A percentile compares a stretch with the other conserved stretches of the same genome.
Conservation (phyloP, 352 stramenopile genomes). For the Hyaloperonospora brassicae region DNA sequence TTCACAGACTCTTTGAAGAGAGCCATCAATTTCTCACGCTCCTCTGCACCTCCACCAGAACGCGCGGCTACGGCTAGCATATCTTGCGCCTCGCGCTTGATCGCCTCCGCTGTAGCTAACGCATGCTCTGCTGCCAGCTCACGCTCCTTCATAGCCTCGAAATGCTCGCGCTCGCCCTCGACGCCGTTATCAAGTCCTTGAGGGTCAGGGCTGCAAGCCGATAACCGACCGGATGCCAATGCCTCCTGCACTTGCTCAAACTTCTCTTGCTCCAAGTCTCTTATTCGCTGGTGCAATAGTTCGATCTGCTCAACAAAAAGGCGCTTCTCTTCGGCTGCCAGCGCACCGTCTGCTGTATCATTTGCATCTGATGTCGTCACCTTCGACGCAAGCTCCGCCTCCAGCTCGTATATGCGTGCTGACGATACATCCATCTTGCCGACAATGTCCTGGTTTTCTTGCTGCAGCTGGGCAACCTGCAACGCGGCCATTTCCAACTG, state of each 20-base stretch:
- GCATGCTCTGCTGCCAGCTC: conserved; percentile 38
- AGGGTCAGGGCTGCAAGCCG: conserved; percentile 19
- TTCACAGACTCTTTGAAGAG: conserved; percentile 76
- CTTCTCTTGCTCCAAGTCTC: conserved; percentile 46
- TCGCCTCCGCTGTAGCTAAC: conserved; percentile 37
- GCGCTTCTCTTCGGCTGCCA: conserved; percentile 46
- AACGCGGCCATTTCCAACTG: conserved; percentile 30
- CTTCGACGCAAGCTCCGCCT: conserved; percentile 22
- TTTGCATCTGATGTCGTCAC: conserved; percentile 2
- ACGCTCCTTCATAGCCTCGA: conserved; percentile 22
- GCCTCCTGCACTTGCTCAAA: conserved; percentile 40
- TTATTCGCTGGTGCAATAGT: conserved; percentile 42
- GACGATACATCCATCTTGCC: conserved; percentile 25
- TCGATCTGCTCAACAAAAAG: conserved; percentile 50
- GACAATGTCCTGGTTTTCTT: conserved; percentile 23
- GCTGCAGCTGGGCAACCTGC: conserved; percentile 22
- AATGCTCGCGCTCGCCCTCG: conserved; percentile 22
- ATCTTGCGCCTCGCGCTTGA: conserved; percentile 53
- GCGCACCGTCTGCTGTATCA: conserved; percentile 7
- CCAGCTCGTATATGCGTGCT: conserved; percentile 26
- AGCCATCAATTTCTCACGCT: conserved; percentile 34
- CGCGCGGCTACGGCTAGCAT: conserved; percentile 31
- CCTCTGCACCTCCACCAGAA: conserved; percentile 10
- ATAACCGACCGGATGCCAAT: conserved; percentile 25
- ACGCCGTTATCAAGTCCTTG: conserved; percentile 5